Percentiles rank a stretch among this genome's conserved stretches.
These are phyloP conservation scores for Elsinoe perseae DNA, from an alignment of 2,329 filamentous ascomycete genomes.

Conservation along the genomic window DNA sequence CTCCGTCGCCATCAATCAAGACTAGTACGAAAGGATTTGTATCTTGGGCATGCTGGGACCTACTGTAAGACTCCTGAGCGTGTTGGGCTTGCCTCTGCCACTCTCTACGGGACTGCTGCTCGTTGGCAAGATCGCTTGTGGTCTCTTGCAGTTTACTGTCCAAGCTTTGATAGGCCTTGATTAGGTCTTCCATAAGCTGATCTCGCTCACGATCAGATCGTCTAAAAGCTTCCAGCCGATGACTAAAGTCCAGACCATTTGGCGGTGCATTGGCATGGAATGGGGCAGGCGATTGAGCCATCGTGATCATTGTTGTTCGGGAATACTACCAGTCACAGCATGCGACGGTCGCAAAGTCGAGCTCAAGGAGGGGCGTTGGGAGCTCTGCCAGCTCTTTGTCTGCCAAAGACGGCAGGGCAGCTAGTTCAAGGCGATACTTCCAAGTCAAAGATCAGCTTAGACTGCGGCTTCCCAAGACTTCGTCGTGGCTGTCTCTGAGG, in stretches of 20 bases:
- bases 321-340: background rate
- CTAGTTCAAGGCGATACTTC: too few species aligned
- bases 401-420: too few species aligned
- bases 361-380: background rate
- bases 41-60: constrained; percentile 18
- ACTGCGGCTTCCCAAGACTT: background rate
- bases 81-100: constrained; percentile 27
- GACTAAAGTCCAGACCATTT: background rate
- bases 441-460: too few species aligned
- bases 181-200: constrained; percentile 22
- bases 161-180: constrained; percentile 28
- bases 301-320: background rate
- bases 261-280: background rate
- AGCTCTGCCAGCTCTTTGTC: background rate
- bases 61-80: background rate
- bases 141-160: constrained; percentile 28
- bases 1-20: constrained; percentile 44
- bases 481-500: background rate
- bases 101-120: constrained; percentile 29
- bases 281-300: background rate
- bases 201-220: constrained; percentile 27
- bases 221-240: constrained; percentile 27
- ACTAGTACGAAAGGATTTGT: constrained; percentile 39
- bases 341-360: background rate
- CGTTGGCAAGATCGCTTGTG: constrained; percentile 32